phyloP scores from a whole-genome alignment of 257 asterid species.

The Fraxinus excelsior region DNA sequence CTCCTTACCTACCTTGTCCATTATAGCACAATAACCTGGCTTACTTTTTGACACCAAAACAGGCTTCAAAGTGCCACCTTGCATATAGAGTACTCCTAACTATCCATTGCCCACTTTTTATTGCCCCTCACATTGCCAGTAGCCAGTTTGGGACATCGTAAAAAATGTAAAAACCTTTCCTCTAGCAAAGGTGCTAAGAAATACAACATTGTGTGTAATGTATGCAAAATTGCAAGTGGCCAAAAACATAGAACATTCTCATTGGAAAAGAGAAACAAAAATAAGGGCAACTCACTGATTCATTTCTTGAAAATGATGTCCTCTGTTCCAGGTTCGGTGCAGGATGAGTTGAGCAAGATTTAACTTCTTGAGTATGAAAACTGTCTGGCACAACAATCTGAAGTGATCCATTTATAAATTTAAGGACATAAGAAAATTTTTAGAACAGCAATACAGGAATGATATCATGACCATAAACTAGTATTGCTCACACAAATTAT shows the following conservation, averaged over 20 bases:
- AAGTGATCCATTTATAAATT: too few relatives aligned
- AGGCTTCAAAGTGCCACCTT: background rate
- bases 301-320: too few relatives aligned
- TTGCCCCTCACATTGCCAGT: background rate
- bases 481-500: slow-evolving; percentile 22
- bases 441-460: slow-evolving; percentile 19
- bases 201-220: background rate
- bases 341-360: too few relatives aligned
- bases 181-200: background rate
- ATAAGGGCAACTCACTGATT: too few relatives aligned
- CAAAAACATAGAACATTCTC: too few relatives aligned
- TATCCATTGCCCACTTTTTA: background rate
- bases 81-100: background rate
- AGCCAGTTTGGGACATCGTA: background rate
- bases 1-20: background rate
- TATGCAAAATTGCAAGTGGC: background rate
- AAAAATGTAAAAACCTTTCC: background rate
- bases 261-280: too few relatives aligned
- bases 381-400: too few relatives aligned
- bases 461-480: slow-evolving; percentile 6
- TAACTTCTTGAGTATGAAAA: too few relatives aligned
- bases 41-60: background rate
- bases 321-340: too few relatives aligned
- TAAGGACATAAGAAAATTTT: slow-evolving; percentile 21
- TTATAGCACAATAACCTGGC: background rate